Conservation (phyloP, 768 basidiomycete species). For the Gymnopilus junonius region DNA sequence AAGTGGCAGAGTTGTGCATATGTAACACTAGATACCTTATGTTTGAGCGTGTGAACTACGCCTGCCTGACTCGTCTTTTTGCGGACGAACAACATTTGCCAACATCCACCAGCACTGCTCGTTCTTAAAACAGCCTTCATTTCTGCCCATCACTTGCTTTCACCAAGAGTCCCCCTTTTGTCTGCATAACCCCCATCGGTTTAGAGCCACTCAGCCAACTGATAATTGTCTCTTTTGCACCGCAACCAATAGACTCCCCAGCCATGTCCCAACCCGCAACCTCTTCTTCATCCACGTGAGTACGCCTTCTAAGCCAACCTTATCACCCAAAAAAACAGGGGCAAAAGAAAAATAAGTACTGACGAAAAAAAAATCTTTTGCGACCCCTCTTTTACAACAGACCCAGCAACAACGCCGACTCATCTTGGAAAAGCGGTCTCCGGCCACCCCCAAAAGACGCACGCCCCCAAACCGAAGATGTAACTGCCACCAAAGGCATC, state of each 20-base stretch:
- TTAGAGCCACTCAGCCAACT: conserved; percentile 2
- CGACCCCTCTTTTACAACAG: not conserved
- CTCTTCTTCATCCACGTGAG: conserved; percentile 31
- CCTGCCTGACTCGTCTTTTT: conserved; percentile 14
- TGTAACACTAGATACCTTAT: too few species aligned
- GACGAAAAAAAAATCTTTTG: not conserved
- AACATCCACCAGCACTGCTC: too few species aligned
- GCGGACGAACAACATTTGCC: conserved; percentile 14
- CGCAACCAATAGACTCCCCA: conserved; percentile 8
- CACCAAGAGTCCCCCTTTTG: not conserved
- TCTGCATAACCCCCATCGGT: conserved; percentile 15
- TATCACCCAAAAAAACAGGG: conserved; percentile 1
- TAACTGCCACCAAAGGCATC: conserved; percentile 88
- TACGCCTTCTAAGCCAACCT: conserved; percentile 2
- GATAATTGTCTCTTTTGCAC: not conserved
- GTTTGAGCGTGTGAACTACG: conserved; percentile 22
- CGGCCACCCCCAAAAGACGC: conserved; percentile 88
- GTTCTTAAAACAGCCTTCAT: not conserved
- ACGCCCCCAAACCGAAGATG: conserved; percentile 97
- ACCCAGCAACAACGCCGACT: conserved; percentile 40
- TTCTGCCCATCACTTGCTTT: too few species aligned
- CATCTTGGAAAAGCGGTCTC: conserved; percentile 77
- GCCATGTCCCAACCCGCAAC: conserved; percentile 29
- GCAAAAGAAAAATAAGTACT: not conserved
- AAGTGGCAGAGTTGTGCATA: not conserved